Base-by-base conservation (phyloP, 805 yeast genomes). In the Barnettozyma sucrosica region DNA sequence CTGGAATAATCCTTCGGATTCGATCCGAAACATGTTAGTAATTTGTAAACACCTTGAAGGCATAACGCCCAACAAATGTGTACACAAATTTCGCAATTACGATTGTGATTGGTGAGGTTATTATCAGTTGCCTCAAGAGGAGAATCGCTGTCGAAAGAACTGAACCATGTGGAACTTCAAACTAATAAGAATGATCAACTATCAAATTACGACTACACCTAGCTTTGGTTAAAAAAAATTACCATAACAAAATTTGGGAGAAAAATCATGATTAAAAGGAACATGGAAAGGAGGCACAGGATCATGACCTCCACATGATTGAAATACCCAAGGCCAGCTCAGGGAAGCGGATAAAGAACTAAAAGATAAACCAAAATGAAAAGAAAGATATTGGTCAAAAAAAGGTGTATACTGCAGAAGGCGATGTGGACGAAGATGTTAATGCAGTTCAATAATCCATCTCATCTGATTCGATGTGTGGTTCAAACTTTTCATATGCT, bases 401-500 rank as follows among this genome's bases (percentile, higher is more conserved):
- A 34, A 13, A 13, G 7, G n/a, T 32, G 25, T 5, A 28, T 19
- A 40, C 18, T 7, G 9, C 30, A 30, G 4, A 30, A 20, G 16
- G 13, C 18, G 18, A 13, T 11, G 8, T 21, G 34, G 16, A 18
- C 23, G 23, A 34, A 28, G 28, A 40, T 11, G 23, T 8, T 1
- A 18, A n/a, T 5, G 30, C 10, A 32, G 7, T 7, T 21, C 39
- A 47, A 21, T 51, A 49, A 42, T 51, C 48, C 43, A 51, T 28
- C 23, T 49, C 52, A 8, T 47, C 34, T 26, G 46, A 43, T 2
- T 39, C 50, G 33, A 18, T 44, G 18, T 39, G 36, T 10, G 49
- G 36, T 5, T 43, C 38, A 18, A 36, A 46, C n/a, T 48, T 45
- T 13, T 40, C 48, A 37, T 48, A 48, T n/a, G 44, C 43, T 20